Conservation (phyloP, 1,284 basidiomycete species). For the Veloporphyrellus conicus region DNA sequence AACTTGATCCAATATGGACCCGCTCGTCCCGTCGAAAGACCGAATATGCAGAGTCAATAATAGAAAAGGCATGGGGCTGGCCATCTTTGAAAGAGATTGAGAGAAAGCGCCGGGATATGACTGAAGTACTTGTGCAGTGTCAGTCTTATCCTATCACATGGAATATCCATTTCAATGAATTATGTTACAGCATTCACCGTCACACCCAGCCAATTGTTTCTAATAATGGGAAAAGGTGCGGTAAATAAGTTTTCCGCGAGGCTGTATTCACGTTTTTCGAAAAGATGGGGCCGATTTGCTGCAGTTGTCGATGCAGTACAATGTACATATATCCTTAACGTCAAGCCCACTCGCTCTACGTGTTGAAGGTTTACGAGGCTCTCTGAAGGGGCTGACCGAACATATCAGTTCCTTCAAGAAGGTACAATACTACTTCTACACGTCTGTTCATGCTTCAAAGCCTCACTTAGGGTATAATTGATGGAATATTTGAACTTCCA, state of each 20-base stretch:
- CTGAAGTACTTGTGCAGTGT: conserved; percentile 51
- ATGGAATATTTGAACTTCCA: conserved; percentile 50
- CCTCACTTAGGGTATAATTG: conserved; percentile 43
- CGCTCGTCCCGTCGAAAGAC: conserved; percentile 39
- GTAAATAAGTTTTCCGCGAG: not conserved
- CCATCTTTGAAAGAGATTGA: conserved; percentile 53
- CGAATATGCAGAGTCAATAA: conserved; percentile 52
- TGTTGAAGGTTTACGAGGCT: conserved; percentile 53
- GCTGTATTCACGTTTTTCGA: conserved; percentile 6
- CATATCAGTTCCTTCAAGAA: conserved; percentile 47
- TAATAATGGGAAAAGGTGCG: conserved; percentile 68
- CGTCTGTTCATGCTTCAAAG: not conserved
- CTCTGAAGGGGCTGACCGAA: conserved; percentile 43
- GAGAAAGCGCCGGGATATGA: conserved; percentile 47
- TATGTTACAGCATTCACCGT: conserved; percentile 49
- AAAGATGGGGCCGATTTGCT: conserved; percentile 63
- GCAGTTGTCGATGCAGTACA: conserved; percentile 53
- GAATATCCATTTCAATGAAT: conserved; percentile 2
- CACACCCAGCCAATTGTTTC: conserved; percentile 57
- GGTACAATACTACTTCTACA: conserved; percentile 33
- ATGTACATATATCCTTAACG: conserved; percentile 59
- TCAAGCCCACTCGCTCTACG: conserved; percentile 52
- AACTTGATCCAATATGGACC: conserved; percentile 35
- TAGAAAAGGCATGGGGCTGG: conserved; percentile 66
- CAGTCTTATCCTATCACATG: conserved; percentile 24